Percentiles rank a stretch among this genome's conserved stretches.
phyloP scores from a whole-genome alignment of 2,329 filamentous ascomycete genomes.

The Colletotrichum sp. region DNA sequence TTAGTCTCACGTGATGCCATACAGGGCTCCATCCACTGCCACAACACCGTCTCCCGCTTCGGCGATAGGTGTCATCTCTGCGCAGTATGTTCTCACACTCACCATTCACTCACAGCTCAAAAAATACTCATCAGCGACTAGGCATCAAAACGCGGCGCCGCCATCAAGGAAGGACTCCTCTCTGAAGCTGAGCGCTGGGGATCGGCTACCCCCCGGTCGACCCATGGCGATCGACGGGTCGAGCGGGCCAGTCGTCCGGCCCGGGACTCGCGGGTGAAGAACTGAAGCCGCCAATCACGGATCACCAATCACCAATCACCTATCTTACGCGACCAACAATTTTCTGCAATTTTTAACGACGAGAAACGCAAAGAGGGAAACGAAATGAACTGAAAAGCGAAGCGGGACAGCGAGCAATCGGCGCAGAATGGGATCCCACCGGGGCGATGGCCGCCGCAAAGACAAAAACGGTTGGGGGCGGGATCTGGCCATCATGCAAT shows the following conservation, averaged over 20 bases:
- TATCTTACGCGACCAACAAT: background rate
- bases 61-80: slow-evolving; percentile 34
- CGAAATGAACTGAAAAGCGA: background rate
- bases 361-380: background rate
- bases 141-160: slow-evolving; percentile 20
- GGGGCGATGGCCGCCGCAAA: background rate
- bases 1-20: slow-evolving; percentile 3
- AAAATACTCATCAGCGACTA: background rate
- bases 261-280: slow-evolving; percentile 17
- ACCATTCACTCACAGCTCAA: background rate
- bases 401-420: background rate
- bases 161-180: slow-evolving; percentile 20
- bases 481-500: background rate
- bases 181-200: slow-evolving; percentile 20
- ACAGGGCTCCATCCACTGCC: slow-evolving; percentile 35
- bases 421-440: background rate
- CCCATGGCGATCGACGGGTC: slow-evolving; percentile 15
- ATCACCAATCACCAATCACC: background rate
- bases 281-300: background rate
- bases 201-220: slow-evolving; percentile 6
- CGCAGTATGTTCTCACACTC: slow-evolving; percentile 22
- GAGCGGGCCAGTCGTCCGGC: slow-evolving; percentile 14
- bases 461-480: background rate
- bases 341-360: background rate
- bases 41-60: slow-evolving; percentile 33